Evolutionary conservation across 345 rosid species (phyloP), one percentile per base, ranked within the genome.

Genomic region (Citrus maxima): DNA sequence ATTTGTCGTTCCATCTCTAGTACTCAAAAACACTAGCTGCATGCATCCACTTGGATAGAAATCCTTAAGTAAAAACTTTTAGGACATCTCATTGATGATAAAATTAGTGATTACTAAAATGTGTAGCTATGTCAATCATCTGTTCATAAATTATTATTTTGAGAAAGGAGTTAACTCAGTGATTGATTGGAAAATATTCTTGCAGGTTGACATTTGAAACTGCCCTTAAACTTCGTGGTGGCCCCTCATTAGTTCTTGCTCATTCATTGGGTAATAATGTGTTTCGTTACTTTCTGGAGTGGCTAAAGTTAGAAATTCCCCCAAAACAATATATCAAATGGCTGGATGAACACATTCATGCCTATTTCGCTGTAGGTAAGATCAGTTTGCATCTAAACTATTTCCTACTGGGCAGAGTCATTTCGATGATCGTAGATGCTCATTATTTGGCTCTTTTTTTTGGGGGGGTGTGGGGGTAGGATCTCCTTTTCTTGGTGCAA

Each of bases 241-340:
- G 97, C 49, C 98, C 99, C 73, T 88, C 97, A 18, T 58, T 96
- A 72, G 98, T 96, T 30, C 90, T 96, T 93, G 99, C 93, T 62
- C 99, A 96, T 90, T 96, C 99, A 71, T 80, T 96, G 93, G 99
- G 99, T 70, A 96, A 94, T 86, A 75, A 88, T 82, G 99, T 96
- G 61, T 96, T 96, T 77, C 94, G 98, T 55, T 96, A 96, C 89
- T 96, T 94, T 83, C 80, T 96, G 77, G 99, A 96, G 88, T 96
- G 99, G 99, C 77, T 96, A 82, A 96, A 94, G 88, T 94, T 96
- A 51, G 98, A 96, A 90, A 92, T 96, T 86, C 98, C 99, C 38
- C 99, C 99, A 72, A 96, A 94, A 78, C 93, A 90, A 66, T 96
- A 96, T 84, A 79, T 82, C 70, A 80, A 82, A 83, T 96, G 99